Evolutionary conservation across 2,329 filamentous ascomycete genomes (phyloP).

Genomic region (Apiospora malaysiana): DNA sequence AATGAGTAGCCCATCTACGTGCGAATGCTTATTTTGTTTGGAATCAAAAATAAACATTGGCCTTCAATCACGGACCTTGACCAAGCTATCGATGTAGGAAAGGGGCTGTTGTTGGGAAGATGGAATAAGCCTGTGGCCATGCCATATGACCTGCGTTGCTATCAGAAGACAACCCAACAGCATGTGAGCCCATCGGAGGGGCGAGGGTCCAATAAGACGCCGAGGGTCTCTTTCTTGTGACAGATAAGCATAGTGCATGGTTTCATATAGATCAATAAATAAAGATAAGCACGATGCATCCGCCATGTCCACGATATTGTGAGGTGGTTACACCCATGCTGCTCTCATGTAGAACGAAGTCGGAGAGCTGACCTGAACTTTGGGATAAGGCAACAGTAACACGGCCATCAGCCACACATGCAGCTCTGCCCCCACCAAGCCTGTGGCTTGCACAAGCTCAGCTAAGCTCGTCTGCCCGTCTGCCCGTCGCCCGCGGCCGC

Average conservation of each 20-base stretch:
- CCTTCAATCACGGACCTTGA: neutral
- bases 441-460: slow-evolving; percentile 5
- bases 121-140: neutral
- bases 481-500: neutral
- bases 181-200: neutral
- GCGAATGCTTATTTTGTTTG: too few species aligned
- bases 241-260: neutral
- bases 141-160: neutral
- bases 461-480: neutral
- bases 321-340: too few species aligned
- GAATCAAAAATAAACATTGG: neutral
- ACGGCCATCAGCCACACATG: slow-evolving; percentile 8
- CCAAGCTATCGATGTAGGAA: neutral
- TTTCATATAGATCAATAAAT: neutral
- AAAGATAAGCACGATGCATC: neutral
- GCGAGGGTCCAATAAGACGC: neutral
- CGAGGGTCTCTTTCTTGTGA: neutral
- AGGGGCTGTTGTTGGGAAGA: neutral
- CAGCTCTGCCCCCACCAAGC: neutral
- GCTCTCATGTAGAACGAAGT: neutral
- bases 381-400: neutral
- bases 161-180: neutral
- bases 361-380: neutral
- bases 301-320: neutral
- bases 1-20: neutral